Percentiles rank a stretch among this genome's conserved stretches.
Evolutionary conservation across 2,329 filamentous ascomycete genomes (phyloP).

Genomic region (Scedosporium minutisporum): DNA sequence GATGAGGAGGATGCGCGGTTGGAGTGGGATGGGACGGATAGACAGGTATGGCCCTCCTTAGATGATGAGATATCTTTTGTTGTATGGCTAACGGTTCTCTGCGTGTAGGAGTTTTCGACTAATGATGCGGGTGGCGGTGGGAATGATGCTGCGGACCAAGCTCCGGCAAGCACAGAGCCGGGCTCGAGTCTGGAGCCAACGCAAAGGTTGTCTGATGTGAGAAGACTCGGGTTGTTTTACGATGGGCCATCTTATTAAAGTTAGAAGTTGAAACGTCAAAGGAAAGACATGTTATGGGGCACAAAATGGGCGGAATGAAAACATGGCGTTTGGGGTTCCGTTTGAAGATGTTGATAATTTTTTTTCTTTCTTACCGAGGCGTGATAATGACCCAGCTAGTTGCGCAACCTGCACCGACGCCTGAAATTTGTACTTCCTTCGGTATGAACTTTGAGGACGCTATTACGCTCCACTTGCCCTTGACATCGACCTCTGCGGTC

Average conservation of each 20-base stretch:
- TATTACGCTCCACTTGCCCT: slow-evolving; percentile 59
- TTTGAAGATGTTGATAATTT: neutral
- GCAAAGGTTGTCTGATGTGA: slow-evolving; percentile 61
- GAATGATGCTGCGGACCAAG: slow-evolving; percentile 9
- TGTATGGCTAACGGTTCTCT: neutral
- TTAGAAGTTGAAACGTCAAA: neutral
- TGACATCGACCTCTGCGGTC: slow-evolving; percentile 55
- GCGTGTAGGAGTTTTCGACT: neutral
- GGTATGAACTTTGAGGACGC: slow-evolving; percentile 46
- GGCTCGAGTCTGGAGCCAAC: slow-evolving; percentile 52
- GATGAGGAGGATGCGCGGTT: slow-evolving; percentile 58
- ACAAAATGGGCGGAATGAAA: neutral
- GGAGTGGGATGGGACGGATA: slow-evolving; percentile 63
- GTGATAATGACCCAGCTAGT: slow-evolving; percentile 65
- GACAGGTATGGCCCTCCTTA: slow-evolving; percentile 38
- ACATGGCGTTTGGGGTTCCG: neutral
- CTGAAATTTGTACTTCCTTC: slow-evolving; percentile 40
- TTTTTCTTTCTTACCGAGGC: slow-evolving; percentile 16
- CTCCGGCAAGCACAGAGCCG: slow-evolving; percentile 15
- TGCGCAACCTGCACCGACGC: slow-evolving; percentile 77
- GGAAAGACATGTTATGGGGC: neutral
- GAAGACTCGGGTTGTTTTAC: slow-evolving; percentile 32
- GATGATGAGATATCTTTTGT: neutral
- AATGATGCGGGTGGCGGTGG: neutral
- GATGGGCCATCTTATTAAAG: slow-evolving; percentile 8